Base-by-base conservation (phyloP, 495 filamentous ascomycete genomes). In the Penicillium cinerascens region DNA sequence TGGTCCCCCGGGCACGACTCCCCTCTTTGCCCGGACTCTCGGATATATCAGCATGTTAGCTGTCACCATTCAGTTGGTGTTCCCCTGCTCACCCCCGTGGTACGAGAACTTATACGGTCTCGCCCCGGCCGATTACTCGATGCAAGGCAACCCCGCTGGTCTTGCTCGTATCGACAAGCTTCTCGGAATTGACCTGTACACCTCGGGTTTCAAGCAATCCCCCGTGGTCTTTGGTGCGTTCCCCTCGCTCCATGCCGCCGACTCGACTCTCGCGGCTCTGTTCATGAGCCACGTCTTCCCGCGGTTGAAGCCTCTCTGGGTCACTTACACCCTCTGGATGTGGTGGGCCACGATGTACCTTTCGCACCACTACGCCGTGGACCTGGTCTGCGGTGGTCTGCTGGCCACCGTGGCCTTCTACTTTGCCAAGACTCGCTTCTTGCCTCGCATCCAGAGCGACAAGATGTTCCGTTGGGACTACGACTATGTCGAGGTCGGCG, bases 311-410 rank as follows among this genome's bases (percentile, higher is more conserved):
- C 82, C 84, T 33, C 63, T 92, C 22, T 93, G 92, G 72, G 78
- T 91, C 42, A 78, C 77, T 43, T 96, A 97, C 69, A 86, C 84
- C 9, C 76, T 86, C 47, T 97, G 92, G 92, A 85, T 97, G 63
- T 95, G 89, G 87, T 97, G 92, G 92, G 86, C 92, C n/a, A 97
- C 92, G 44, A 93, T 97, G 87, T 96, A 97, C 62, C 82, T 97
- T 47, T 92, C 89, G 39, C 92, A 97, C 69, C 92, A 97, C 70
- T 97, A 97, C 63, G 92, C 92, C 42, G 87, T 97, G 41, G 92
- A 97, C 70, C 75, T 97, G 41, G 87, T 96, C 43, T 89, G 84
- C 49, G 92, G 92, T 55, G 88, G 86, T 69, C 70, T 95, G 42
- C 70, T 96, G 44, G 88, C 92, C 47, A 85, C 81, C n/a, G 69